Evolutionary conservation across 441 rosid genomes (phyloP), one percentile per base, ranked within the genome.

Genomic region (Cnidoscolus chayamansa): DNA sequence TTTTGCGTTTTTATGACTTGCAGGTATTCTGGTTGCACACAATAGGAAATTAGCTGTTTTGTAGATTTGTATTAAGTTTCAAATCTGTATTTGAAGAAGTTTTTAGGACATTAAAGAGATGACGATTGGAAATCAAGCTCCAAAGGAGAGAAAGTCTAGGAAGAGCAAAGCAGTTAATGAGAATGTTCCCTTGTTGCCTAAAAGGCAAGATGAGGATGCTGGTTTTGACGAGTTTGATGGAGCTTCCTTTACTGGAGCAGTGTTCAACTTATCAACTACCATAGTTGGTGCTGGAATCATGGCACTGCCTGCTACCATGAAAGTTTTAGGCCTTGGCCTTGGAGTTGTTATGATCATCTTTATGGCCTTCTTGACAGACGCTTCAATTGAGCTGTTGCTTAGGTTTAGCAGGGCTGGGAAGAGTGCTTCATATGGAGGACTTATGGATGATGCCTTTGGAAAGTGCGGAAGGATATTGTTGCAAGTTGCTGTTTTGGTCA

Each of bases 221-320:
- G 77, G 89, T 69, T 88, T 81, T 79, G 94, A 88, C 78, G 99
- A 95, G 75, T 90, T 91, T 64, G 85, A 93, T 68, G 97, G 99
- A 73, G 98, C 97, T 83, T 93, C 99, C 37, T 95, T 91, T 62
- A 84, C 86, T 32, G 99, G 99, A 57, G 98, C 97, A 1, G 99
- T 94, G 77, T 94, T 94, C 70, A 94, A 94, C 76, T 85, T 94
- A 51, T 86, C 99, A 37, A 95, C 97, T 15, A 95, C 98, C 0
- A 78, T 93, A 40, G 90, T 93, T 78, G 98, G 98, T 71, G 99
- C 99, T 56, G 99, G 99, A 35, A 95, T 95, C 87, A 95, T 95
- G 99, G 89, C 99, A 65, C 79, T 95, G 81, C 99, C 99, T 31
- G 99, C 98, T 1, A 93, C 95, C 72, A 85, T 93, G 95, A 93